Conservation (phyloP, 305 asterid species). For the Solanum hybrid region DNA sequence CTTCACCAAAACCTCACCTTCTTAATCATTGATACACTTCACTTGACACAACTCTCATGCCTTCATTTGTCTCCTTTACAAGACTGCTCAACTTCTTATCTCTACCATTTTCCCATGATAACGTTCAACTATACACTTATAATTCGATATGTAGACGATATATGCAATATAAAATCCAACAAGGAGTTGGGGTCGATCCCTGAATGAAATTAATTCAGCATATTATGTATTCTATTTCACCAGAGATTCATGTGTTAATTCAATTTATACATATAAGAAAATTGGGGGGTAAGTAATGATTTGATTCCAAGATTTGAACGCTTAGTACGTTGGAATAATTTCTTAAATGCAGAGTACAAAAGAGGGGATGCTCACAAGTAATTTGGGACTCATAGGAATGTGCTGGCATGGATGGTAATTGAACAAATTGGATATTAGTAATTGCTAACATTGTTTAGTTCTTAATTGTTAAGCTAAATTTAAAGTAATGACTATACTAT, state of each 20-base stretch:
- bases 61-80: background rate
- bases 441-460: background rate
- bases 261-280: background rate
- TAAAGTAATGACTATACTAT: background rate
- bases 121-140: background rate
- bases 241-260: background rate
- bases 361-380: background rate
- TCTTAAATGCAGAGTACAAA: background rate
- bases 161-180: background rate
- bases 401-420: background rate
- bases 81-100: background rate
- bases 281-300: background rate
- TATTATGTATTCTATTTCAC: background rate
- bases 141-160: background rate
- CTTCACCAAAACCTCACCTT: no score
- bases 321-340: background rate
- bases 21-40: background rate
- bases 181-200: background rate
- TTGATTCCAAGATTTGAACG: background rate
- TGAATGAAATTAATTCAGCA: no score
- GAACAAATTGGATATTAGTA: background rate
- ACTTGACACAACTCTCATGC: background rate
- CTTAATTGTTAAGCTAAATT: background rate
- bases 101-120: background rate
- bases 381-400: background rate